Base-by-base conservation (phyloP, 768 basidiomycete species). In the Astraeus odoratus region DNA sequence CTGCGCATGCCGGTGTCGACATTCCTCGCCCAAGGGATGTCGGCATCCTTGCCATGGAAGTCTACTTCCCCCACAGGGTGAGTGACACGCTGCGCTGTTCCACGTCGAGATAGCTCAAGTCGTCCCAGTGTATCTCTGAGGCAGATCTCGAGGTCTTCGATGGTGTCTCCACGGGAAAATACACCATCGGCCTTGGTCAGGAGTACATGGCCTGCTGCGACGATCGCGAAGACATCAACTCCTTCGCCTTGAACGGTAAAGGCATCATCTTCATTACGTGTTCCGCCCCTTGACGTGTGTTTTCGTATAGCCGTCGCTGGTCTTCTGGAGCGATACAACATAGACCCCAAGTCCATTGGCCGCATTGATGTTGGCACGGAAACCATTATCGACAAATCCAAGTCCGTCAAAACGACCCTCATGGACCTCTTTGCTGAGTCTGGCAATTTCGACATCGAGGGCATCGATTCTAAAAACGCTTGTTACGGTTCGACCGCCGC, bases 401-500 rank as follows among this genome's bases (percentile, higher is more conserved):
- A 99, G 69, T 89, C 95, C 6, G 91, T 92, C 67, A 99, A 99
- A 72, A 97, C 96, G 2, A 84, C 89, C 46, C 79, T 99, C 49
- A 98, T 99, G 96, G 92, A 97, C 68, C 85, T 98, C 59, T 99
- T 99, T 61, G 82, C 86, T 36, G 81, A 80, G 48, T 79, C 83
- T 24, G 93, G 93, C 46, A 99, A 99, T 78, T 80, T 78, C 57
- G 96, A 99, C 61, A 92, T 99, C 46, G 96, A 99, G 69, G 96
- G 96, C 55, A 87, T 99, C 65, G 96, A 99, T 71, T 93, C 89
- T 37, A 98, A 98, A 74, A 99, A 97, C 63, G 96, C 96, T 16
- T 99, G 96, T 74, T 99, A 99, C 59, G 96, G 96, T 23, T 94
- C 91, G 27, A 99, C 96, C 19, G 96, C 96, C 36, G 96, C 96